phyloP scores from a whole-genome alignment of 2,329 filamentous ascomycete genomes.

The Curvularia sp. region DNA sequence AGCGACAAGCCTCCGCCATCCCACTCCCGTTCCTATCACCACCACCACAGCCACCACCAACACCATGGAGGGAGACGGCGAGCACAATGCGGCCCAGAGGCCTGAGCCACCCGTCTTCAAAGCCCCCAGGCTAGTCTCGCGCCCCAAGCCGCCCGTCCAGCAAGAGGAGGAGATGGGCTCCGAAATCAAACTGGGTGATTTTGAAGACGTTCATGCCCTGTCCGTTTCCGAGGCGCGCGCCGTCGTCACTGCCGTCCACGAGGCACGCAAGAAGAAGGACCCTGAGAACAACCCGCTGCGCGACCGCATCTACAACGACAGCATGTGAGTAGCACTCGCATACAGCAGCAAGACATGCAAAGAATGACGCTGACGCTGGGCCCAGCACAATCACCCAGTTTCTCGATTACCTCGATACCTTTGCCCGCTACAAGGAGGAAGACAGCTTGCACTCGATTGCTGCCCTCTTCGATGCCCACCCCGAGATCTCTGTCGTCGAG shows the following conservation, averaged over 20 bases:
- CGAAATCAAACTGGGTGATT: conserved; percentile 87
- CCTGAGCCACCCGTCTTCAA: conserved; percentile 38
- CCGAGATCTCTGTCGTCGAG: conserved; percentile 89
- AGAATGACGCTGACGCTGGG: conserved; percentile 7
- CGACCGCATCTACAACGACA: conserved; percentile 74
- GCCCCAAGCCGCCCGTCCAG: conserved; percentile 68
- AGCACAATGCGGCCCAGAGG: conserved; percentile 22
- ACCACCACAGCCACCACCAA: neutral
- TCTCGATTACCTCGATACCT: conserved; percentile 89
- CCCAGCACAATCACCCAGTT: conserved; percentile 81
- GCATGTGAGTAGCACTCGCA: conserved; percentile 38
- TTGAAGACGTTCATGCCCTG: conserved; percentile 88
- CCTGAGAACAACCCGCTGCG: conserved; percentile 69
- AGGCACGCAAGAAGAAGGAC: conserved; percentile 78
- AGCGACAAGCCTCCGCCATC: neutral
- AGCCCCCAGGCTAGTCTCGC: conserved; percentile 47
- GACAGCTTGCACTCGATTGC: conserved; percentile 96
- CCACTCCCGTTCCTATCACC: neutral
- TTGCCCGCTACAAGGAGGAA: conserved; percentile 93
- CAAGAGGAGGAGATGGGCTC: conserved; percentile 86
- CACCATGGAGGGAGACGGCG: conserved; percentile 45
- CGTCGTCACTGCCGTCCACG: conserved; percentile 87
- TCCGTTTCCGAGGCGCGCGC: conserved; percentile 91
- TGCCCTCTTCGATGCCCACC: conserved; percentile 78
- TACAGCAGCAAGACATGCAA: conserved; percentile 6